Evolutionary conservation across 495 filamentous ascomycete genomes (phyloP).

Genomic region (Neurospora tetraspora): DNA sequence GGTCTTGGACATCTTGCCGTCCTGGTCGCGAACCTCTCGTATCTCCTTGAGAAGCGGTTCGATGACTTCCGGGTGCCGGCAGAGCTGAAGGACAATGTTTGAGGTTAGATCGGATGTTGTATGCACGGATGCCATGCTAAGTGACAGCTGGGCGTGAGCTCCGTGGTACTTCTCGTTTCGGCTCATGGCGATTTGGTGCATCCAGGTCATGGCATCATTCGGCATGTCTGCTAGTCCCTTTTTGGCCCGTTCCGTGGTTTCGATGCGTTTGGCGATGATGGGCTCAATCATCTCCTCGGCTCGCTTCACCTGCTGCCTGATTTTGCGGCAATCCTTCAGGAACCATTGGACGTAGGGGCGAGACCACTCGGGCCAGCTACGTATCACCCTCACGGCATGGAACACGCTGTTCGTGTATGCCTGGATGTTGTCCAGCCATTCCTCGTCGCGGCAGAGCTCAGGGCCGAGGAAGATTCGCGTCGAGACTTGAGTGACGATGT

Average conservation of each 20-base stretch:
- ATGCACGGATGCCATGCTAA: constrained; percentile 37
- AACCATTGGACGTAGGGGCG: background rate
- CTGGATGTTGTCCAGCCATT: constrained; percentile 25
- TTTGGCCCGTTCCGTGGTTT: background rate
- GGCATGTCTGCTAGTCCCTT: background rate
- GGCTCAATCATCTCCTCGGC: background rate
- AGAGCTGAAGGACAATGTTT: constrained; percentile 34
- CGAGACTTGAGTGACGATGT: constrained; percentile 32
- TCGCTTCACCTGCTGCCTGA: background rate
- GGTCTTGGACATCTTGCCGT: constrained; percentile 10
- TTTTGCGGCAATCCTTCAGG: too few relatives aligned
- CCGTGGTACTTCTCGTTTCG: background rate
- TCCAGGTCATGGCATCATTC: background rate
- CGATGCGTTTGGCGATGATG: background rate
- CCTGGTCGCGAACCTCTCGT: constrained; percentile 21
- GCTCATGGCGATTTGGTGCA: background rate
- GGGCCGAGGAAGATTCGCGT: constrained; percentile 32
- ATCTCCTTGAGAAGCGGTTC: constrained; percentile 32
- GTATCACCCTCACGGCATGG: background rate
- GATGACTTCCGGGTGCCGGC: constrained; percentile 27
- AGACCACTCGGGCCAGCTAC: background rate
- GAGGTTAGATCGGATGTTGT: constrained; percentile 33
- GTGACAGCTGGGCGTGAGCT: background rate
- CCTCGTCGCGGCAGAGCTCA: constrained; percentile 26
- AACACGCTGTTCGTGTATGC: background rate